Percentiles rank a stretch among this genome's conserved stretches.
Evolutionary conservation across 257 asterid species (phyloP).

Genomic region (Lantana camara): DNA sequence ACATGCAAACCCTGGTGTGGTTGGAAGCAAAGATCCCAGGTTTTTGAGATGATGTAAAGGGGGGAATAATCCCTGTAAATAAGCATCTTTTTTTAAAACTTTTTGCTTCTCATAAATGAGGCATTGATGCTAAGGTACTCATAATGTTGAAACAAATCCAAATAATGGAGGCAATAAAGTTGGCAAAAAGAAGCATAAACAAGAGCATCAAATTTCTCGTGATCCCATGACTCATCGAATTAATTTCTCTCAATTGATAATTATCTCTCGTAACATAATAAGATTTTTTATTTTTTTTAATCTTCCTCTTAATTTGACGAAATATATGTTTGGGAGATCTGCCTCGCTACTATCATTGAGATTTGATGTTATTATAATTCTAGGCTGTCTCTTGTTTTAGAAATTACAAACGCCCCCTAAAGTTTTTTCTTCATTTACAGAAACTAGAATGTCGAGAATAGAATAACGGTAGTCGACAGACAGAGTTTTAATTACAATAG

Average conservation of each 20-base stretch:
- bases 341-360: no score
- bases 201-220: constrained; percentile 5
- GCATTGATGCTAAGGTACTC: constrained; percentile 28
- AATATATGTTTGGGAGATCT: no score
- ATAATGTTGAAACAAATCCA: constrained; percentile 22
- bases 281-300: not conserved
- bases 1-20: constrained; percentile 32
- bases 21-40: constrained; percentile 24
- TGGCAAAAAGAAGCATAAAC: constrained; percentile 5
- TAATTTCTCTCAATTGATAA: not conserved
- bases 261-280: not conserved
- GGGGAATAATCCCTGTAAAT: constrained; percentile 26
- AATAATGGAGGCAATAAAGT: constrained; percentile 17
- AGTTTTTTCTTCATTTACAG: no score
- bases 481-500: no score
- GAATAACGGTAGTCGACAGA: no score
- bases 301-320: no score
- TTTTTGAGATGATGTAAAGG: constrained; percentile 31
- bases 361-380: no score
- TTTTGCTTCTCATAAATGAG: constrained; percentile 30
- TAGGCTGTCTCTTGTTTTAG: no score
- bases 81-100: constrained; percentile 19
- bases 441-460: no score
- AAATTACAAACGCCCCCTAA: no score
- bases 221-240: constrained; percentile 1